phyloP scores from a whole-genome alignment of 345 rosid species.

The Brassica napus region DNA sequence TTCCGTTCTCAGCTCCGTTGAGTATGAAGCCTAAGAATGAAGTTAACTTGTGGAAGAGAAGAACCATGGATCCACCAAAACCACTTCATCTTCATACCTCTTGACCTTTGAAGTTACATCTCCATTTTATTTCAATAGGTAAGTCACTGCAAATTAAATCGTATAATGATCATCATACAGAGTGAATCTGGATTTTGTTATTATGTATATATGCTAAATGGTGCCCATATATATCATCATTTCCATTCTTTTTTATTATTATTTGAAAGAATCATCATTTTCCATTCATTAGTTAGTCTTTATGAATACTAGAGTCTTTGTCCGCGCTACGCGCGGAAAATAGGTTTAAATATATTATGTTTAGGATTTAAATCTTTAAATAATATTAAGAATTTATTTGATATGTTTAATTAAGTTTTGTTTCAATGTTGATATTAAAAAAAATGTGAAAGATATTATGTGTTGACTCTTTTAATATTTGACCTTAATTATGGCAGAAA shows the following conservation, averaged over 20 bases:
- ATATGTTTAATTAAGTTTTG: no score
- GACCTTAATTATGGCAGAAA: no score
- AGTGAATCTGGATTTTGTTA: conserved; percentile 8
- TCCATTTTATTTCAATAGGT: background rate
- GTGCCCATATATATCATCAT: background rate
- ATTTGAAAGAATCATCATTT: background rate
- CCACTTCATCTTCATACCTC: conserved; percentile 58
- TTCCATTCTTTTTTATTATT: no score
- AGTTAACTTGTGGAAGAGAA: conserved; percentile 85
- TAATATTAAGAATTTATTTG: no score
- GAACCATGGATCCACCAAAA: conserved; percentile 74
- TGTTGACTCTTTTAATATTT: no score
- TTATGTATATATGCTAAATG: conserved; percentile 8
- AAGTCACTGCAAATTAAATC: background rate
- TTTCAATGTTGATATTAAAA: no score
- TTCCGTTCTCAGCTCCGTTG: conserved; percentile 83
- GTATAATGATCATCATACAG: background rate
- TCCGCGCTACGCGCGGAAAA: no score
- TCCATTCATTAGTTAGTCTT: background rate
- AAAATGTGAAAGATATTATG: no score
- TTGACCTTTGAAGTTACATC: background rate
- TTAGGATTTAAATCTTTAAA: no score
- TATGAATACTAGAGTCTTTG: no score
- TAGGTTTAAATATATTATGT: no score
- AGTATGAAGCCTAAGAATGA: conserved; percentile 62